These are phyloP conservation scores for Coemansia sp. DNA, from an alignment of 192 early-diverging fungal genomes.

Conservation along the genomic window DNA sequence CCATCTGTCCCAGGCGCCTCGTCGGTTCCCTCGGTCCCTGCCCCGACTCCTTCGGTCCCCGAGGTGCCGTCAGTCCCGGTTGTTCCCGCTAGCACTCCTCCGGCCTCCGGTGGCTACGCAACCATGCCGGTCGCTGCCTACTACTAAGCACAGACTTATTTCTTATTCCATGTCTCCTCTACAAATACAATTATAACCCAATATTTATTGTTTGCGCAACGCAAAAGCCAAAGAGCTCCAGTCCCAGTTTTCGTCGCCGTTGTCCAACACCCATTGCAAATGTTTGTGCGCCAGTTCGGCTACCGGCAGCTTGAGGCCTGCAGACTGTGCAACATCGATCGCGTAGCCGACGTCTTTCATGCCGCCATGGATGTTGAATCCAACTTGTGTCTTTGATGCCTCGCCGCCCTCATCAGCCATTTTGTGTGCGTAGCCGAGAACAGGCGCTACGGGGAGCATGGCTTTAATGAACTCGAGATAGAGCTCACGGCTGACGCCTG, in stretches of 20 bases:
- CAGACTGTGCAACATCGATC: conserved; percentile 36
- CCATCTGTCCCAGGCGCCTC: neutral
- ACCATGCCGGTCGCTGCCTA: conserved; percentile 13
- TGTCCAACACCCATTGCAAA: conserved; percentile 37
- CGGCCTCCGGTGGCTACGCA: conserved; percentile 8
- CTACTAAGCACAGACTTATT: neutral
- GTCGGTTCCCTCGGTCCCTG: conserved; percentile 5
- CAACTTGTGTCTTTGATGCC: conserved; percentile 37
- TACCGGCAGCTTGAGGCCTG: conserved; percentile 25
- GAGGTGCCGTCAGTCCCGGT: conserved; percentile 3
- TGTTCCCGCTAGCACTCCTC: conserved; percentile 15
- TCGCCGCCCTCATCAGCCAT: conserved; percentile 25
- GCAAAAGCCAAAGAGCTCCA: conserved; percentile 37
- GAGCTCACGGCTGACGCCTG: conserved; percentile 54
- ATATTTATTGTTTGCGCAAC: conserved; percentile 19
- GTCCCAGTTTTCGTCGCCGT: conserved; percentile 42
- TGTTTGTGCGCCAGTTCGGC: conserved; percentile 36
- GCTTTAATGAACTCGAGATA: conserved; percentile 56
- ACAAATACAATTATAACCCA: neutral
- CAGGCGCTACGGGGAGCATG: conserved; percentile 52
- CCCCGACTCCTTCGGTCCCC: neutral
- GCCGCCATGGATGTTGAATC: conserved; percentile 31
- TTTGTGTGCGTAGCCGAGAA: conserved; percentile 54
- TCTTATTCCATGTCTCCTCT: neutral
- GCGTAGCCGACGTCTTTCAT: conserved; percentile 48